Conservation (phyloP, 371 early-diverging fungal species). For the Saksenaea vasiformis region DNA sequence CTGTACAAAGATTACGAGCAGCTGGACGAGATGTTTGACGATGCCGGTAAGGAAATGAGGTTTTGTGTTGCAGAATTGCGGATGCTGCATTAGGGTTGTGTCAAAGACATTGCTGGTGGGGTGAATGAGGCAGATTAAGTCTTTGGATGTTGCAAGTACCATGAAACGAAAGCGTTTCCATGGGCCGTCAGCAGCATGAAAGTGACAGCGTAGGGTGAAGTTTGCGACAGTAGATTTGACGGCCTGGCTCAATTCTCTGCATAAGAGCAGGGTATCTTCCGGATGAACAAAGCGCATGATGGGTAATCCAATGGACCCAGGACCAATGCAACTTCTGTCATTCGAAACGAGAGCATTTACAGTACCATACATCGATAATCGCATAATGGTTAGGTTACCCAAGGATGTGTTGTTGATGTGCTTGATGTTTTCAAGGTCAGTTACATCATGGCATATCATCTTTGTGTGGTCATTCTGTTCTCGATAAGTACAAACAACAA, state of each 20-base stretch:
- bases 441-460: neutral
- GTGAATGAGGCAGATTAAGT: neutral
- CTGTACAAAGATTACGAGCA: neutral
- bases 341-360: neutral
- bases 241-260: conserved; percentile 11
- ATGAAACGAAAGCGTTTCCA: neutral
- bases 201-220: neutral
- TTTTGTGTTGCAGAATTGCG: neutral
- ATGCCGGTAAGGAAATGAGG: neutral
- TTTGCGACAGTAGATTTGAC: conserved; percentile 5
- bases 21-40: neutral
- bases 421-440: neutral
- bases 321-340: neutral
- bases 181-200: neutral
- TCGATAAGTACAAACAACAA: neutral
- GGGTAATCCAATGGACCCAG: conserved; percentile 5
- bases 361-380: neutral
- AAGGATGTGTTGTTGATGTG: neutral
- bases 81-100: neutral
- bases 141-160: neutral
- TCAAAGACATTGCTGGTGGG: neutral
- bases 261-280: conserved; percentile 10
- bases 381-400: neutral
- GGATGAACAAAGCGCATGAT: conserved; percentile 19
- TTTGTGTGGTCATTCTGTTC: neutral